Base-by-base conservation (phyloP, 345 rosid species). In the Jatropha curcas region DNA sequence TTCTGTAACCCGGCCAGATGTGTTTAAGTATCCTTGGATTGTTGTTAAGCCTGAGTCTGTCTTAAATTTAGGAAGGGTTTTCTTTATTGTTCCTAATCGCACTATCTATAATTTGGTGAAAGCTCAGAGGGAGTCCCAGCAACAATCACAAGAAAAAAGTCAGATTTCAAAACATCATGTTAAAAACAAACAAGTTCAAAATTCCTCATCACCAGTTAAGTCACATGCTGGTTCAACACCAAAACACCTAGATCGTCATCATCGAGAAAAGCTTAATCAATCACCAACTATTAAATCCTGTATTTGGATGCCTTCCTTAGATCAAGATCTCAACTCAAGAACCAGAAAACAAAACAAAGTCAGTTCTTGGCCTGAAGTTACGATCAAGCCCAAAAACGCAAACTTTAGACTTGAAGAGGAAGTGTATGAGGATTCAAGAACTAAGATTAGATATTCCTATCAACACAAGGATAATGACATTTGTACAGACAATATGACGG, bases 1-100 rank as follows among this genome's bases (percentile, higher is more conserved):
- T 79, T 79, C 84, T 4, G 60, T 88, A 11, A 82, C 89, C 1
- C 61, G 86, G 35, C 87, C 87, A 0, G 86, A 81, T 0, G 73
- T 86, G 43, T 88, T 88, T 20, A 53, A 82, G 77, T 79, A 81
- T 66, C 92, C 92, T 0, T 82, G 87, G 83, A 35, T 81, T 16
- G 86, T 88, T 58, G 87, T 84, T 67, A 83, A 65, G 51, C 82
- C 87, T 6, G 81, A 83, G 45, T 76, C 89, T 0, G 4, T 82
- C 8, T 50, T 86, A 41, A 50, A 52, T 24, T 59, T 63, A 0
- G 88, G 87, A 53, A 75, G 79, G 72, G 89, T 80, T 5, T 83
- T 81, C 64, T 79, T 74, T 76, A 66, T 88, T 61, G 87, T 86
- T 50, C 87, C 84, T 9, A 76, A 84, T 71, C 70, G 1, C 33